Evolutionary conservation across 2,329 filamentous ascomycete genomes (phyloP).

Genomic region (Rhinocladiella similis): DNA sequence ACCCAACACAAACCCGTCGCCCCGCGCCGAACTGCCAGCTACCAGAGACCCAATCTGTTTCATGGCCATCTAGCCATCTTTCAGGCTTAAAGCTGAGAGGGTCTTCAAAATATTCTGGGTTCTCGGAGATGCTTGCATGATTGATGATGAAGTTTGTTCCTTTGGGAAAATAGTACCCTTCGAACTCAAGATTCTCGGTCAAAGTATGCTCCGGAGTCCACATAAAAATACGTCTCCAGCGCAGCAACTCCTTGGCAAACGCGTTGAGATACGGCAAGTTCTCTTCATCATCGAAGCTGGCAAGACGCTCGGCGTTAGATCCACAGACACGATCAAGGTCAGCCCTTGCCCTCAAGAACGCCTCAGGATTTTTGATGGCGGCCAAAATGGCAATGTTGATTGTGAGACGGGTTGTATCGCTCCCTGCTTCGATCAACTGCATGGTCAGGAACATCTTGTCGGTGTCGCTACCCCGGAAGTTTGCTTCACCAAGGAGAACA

Average conservation of each 20-base stretch:
- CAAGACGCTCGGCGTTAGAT: slow-evolving; percentile 27
- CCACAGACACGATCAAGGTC: slow-evolving; percentile 26
- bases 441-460: neutral
- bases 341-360: slow-evolving; percentile 26
- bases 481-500: too few species aligned
- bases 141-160: slow-evolving; percentile 44
- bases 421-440: slow-evolving; percentile 31
- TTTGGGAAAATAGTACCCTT: slow-evolving; percentile 50
- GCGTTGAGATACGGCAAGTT: slow-evolving; percentile 36
- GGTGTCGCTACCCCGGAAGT: slow-evolving; percentile 3
- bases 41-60: neutral
- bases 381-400: slow-evolving; percentile 29
- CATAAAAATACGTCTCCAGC: slow-evolving; percentile 35
- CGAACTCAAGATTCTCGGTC: slow-evolving; percentile 32
- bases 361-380: slow-evolving; percentile 26
- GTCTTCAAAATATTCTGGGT: neutral
- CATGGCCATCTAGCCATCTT: slow-evolving; percentile 17
- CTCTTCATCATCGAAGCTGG: slow-evolving; percentile 32
- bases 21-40: slow-evolving; percentile 3
- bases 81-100: slow-evolving; percentile 3
- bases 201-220: slow-evolving; percentile 39
- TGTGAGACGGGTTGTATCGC: slow-evolving; percentile 30
- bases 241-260: slow-evolving; percentile 34
- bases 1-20: slow-evolving; percentile 6
- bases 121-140: neutral